Percentiles rank a stretch among this genome's conserved stretches.
Conservation (phyloP, 2,329 filamentous ascomycete genomes). For the Botryotinia globosa region DNA sequence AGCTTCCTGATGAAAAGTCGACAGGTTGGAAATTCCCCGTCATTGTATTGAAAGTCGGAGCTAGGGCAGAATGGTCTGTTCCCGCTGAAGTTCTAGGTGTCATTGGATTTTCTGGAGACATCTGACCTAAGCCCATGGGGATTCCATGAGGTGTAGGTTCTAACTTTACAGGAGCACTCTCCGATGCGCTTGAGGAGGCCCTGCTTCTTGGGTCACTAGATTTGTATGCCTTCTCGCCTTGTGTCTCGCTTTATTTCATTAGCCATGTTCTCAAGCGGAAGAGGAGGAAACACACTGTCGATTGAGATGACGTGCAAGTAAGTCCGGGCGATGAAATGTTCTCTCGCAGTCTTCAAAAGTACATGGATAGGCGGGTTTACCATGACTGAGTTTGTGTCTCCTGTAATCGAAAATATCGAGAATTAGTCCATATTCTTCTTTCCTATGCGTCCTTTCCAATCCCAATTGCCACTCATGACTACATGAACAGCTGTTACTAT, state of each 20-base stretch:
- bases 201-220: constrained; percentile 32
- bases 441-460: neutral
- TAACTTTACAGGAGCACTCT: constrained; percentile 24
- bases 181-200: constrained; percentile 34
- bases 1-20: constrained; percentile 27
- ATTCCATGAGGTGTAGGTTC: constrained; percentile 5
- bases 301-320: constrained; percentile 56
- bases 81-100: constrained; percentile 31
- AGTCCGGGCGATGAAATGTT: constrained; percentile 57
- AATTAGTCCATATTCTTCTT: neutral
- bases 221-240: constrained; percentile 43
- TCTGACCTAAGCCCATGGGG: constrained; percentile 21
- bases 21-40: constrained; percentile 30
- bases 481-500: neutral
- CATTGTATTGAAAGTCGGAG: constrained; percentile 28
- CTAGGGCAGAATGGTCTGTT: constrained; percentile 29
- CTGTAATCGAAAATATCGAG: constrained; percentile 38
- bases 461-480: neutral
- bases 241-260: constrained; percentile 43
- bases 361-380: constrained; percentile 52
- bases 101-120: constrained; percentile 28
- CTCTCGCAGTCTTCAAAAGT: constrained; percentile 53
- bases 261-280: constrained; percentile 20
- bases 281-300: constrained; percentile 46
- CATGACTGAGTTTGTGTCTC: constrained; percentile 60